Evolutionary conservation across 257 asterid species (phyloP).

Genomic region (Solanum lignicaule): DNA sequence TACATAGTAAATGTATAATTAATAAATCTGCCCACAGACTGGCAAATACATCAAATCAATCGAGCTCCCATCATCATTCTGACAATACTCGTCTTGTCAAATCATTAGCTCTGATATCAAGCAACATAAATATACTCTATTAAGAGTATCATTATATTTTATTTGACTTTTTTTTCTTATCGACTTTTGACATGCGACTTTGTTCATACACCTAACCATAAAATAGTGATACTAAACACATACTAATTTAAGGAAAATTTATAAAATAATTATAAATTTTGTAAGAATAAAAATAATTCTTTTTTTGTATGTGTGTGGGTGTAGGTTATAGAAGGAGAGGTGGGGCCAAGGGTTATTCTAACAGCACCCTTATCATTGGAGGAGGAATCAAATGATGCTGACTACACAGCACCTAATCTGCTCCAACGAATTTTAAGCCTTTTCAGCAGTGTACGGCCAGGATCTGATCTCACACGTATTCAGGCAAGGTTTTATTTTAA

Average conservation of each 20-base stretch:
- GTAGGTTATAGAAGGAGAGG: conserved; percentile 29
- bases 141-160: too few species aligned
- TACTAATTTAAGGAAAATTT: not conserved
- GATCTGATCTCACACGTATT: conserved; percentile 72
- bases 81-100: not conserved
- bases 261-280: not conserved
- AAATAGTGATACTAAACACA: not conserved
- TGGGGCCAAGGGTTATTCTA: conserved; percentile 23
- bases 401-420: conserved; percentile 54
- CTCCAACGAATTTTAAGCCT: conserved; percentile 58
- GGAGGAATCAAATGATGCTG: conserved; percentile 22
- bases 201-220: not conserved
- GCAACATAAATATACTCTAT: not conserved
- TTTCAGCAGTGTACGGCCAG: conserved; percentile 38
- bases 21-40: not conserved
- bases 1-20: not conserved
- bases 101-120: too few species aligned
- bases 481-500: conserved; percentile 38
- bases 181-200: not conserved
- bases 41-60: not conserved
- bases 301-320: not conserved
- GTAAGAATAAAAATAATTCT: too few species aligned
- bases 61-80: not conserved
- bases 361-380: conserved; percentile 59
- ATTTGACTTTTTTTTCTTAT: not conserved